Evolutionary conservation across 2,329 filamentous ascomycete genomes (phyloP).

Genomic region (Bipolaris bicolor): DNA sequence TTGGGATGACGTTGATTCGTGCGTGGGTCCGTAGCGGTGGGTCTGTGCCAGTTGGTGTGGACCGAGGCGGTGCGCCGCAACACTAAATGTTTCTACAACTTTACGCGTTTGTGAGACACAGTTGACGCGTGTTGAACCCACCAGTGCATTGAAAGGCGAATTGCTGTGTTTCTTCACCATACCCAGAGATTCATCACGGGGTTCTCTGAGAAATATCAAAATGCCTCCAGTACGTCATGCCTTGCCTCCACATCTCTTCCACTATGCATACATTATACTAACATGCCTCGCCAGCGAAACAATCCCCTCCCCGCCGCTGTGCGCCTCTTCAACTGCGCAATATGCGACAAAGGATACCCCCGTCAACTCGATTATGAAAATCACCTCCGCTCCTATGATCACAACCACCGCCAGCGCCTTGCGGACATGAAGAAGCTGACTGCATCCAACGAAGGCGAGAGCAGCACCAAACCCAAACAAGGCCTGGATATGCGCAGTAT

Average conservation of each 20-base stretch:
- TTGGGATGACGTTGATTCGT: conserved; percentile 43
- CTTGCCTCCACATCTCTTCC: conserved; percentile 30
- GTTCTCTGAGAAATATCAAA: neutral
- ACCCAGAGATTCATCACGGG: too few species aligned
- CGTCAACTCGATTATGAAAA: conserved; percentile 97
- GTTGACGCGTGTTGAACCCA: neutral
- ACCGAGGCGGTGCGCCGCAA: conserved; percentile 26
- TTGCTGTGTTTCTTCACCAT: neutral
- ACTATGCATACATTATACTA: conserved; percentile 42
- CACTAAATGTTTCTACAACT: conserved; percentile 9
- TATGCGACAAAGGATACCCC: conserved; percentile 91
- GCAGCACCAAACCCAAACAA: conserved; percentile 25
- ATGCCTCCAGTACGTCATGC: conserved; percentile 27
- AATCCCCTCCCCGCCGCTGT: conserved; percentile 52
- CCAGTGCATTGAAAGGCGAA: neutral
- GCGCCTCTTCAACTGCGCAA: conserved; percentile 57
- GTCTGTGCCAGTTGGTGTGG: conserved; percentile 17
- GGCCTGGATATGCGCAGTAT: conserved; percentile 36
- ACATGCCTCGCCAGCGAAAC: conserved; percentile 45
- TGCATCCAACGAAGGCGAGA: conserved; percentile 35
- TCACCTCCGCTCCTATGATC: conserved; percentile 92
- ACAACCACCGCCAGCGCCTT: conserved; percentile 76
- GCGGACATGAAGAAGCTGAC: conserved; percentile 80
- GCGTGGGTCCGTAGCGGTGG: conserved; percentile 5
- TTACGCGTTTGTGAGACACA: neutral